Conservation (phyloP, 1,284 basidiomycete species). For the Cutaneotrichosporon sp. region DNA sequence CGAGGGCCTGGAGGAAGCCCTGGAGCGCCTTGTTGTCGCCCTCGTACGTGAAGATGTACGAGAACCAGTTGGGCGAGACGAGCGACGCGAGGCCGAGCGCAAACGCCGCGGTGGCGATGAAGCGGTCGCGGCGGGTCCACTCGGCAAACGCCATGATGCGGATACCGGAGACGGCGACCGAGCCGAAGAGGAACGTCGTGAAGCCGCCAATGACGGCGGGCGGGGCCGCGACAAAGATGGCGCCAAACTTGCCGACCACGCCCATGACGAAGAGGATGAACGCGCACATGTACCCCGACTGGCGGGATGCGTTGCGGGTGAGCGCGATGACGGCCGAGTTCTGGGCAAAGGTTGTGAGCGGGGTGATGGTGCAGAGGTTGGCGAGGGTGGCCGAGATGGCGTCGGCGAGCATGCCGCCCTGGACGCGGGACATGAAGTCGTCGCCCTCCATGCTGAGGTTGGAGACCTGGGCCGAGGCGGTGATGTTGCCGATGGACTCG, state of each 20-base stretch:
- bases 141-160: conserved; percentile 67
- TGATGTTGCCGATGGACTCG: conserved; percentile 40
- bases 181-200: conserved; percentile 50
- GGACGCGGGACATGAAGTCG: conserved; percentile 34
- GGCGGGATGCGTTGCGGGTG: conserved; percentile 38
- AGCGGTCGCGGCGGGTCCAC: conserved; percentile 74
- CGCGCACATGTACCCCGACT: conserved; percentile 40
- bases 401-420: conserved; percentile 43
- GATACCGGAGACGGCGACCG: conserved; percentile 62
- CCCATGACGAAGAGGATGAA: conserved; percentile 40
- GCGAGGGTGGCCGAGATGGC: conserved; percentile 34
- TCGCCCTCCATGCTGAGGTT: conserved; percentile 29
- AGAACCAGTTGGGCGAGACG: conserved; percentile 49
- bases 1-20: conserved; percentile 75
- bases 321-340: conserved; percentile 43
- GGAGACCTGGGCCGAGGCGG: conserved; percentile 34
- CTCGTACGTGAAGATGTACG: conserved; percentile 44
- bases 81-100: conserved; percentile 71
- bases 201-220: conserved; percentile 32
- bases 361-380: conserved; percentile 37
- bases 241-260: conserved; percentile 38
- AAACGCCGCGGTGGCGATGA: conserved; percentile 70
- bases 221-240: conserved; percentile 38
- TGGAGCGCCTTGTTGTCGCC: conserved; percentile 65
- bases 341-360: conserved; percentile 42